Base-by-base conservation (phyloP, 805 yeast species). In the Saccharomyces eubayanus region DNA sequence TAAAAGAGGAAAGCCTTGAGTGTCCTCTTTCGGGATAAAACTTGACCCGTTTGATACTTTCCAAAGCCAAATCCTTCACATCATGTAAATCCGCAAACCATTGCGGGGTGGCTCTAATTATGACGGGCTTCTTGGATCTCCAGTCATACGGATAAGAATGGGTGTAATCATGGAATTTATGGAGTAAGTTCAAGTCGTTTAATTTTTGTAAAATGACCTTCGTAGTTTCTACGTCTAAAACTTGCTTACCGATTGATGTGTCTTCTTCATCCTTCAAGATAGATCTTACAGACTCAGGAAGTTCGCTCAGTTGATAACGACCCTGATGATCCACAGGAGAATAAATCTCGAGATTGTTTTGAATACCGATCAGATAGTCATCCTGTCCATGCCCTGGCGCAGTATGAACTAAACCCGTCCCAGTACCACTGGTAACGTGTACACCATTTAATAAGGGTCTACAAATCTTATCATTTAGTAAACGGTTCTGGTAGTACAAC, bases 301-400 rank as follows among this genome's bases (percentile, higher is more conserved):
- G 82, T 3, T 86, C 63, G 0, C 78, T 81, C 8, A 67, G 58
- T 0, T 81, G 79, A 64, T 83, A 89, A 56, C 75, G 74, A 1
- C 99, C 99, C 51, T 73, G 69, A 53, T 78, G 79, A 64, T 94
- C 89, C 1, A 94, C 95, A 0, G 94, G 89, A 0, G 97, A 89
- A 56, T 74, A 79, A 0, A 88, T 80, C 9, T 70, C 73, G 24
- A 94, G 74, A 0, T 75, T 75, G 57, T 85, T 71, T 24, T 74
- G 69, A 54, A 78, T 68, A 31, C 96, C 92, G 36, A 85, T 76
- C 6, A 84, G 63, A 65, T 88, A 91, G 73, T 94, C 99, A 60
- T 94, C 99, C 62, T 83, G 80, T 62, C 99, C 99, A 67, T 94
- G 99, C 0, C 97, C 98, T 1, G 99, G 98, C 0, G 99, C 98